Percentiles rank a stretch among this genome's conserved stretches.
phyloP scores from a whole-genome alignment of 345 rosid genomes.

The Populus tremula region DNA sequence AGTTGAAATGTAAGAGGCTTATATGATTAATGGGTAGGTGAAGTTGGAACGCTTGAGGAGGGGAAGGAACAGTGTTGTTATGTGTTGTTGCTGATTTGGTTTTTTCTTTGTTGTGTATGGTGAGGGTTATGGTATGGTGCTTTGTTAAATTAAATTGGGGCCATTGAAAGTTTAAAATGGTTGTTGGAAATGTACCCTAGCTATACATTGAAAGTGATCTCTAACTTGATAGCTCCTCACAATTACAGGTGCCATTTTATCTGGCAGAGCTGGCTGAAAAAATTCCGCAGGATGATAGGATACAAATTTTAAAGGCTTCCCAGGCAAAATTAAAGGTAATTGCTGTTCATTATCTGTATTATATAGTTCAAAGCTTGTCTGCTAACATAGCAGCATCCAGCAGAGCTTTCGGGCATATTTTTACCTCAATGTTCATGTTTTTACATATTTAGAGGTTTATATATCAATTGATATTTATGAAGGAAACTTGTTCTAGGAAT shows the following conservation, averaged over 20 bases:
- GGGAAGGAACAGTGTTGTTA: background rate
- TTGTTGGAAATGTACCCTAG: background rate
- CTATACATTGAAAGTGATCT: background rate
- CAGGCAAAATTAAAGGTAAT: slow-evolving; percentile 66
- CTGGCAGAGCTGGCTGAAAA: slow-evolving; percentile 79
- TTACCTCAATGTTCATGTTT: background rate
- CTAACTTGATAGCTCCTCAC: background rate
- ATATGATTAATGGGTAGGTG: background rate
- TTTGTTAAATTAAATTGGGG: background rate
- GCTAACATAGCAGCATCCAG: background rate
- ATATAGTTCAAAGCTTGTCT: background rate
- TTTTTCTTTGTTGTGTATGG: background rate
- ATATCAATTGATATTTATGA: slow-evolving; percentile 9
- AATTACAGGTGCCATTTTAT: slow-evolving; percentile 67
- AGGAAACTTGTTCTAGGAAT: slow-evolving; percentile 52
- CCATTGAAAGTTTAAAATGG: background rate
- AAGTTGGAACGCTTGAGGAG: background rate
- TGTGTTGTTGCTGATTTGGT: background rate
- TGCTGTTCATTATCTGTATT: background rate
- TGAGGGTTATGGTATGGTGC: background rate
- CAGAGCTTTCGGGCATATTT: background rate
- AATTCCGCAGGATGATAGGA: slow-evolving; percentile 55
- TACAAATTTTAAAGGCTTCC: slow-evolving; percentile 56
- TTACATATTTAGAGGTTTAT: background rate
- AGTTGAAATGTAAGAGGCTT: background rate